Evolutionary conservation across 108 stramenopile genomes (phyloP).

Genomic region (Cyclotella baltica): DNA sequence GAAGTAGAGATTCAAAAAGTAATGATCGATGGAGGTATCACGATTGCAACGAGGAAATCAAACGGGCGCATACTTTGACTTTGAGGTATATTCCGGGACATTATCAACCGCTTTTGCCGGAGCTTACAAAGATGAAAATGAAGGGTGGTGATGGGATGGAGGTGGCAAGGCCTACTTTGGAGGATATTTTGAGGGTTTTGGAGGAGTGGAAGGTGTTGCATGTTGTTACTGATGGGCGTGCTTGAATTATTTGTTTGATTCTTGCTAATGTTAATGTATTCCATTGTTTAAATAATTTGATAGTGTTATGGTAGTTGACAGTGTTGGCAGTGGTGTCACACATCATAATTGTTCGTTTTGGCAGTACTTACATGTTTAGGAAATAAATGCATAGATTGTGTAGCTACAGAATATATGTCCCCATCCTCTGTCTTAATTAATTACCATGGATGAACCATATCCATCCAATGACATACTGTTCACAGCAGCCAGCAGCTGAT

Average conservation of each 20-base stretch:
- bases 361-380: too few relatives aligned
- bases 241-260: conserved; percentile 1
- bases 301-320: too few relatives aligned
- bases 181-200: conserved; percentile 40
- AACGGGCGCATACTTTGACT: conserved; percentile 43
- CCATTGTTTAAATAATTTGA: too few relatives aligned
- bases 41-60: conserved; percentile 38
- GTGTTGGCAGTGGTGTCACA: too few relatives aligned
- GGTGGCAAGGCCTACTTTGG: conserved; percentile 30
- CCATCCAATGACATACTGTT: conserved; percentile 17
- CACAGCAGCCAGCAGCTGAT: not conserved
- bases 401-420: conserved; percentile 2
- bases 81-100: conserved; percentile 51
- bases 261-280: too few relatives aligned
- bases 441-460: conserved; percentile 6
- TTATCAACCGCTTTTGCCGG: conserved; percentile 54
- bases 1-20: not conserved
- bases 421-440: conserved; percentile 8
- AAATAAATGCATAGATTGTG: too few relatives aligned
- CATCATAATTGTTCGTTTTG: too few relatives aligned
- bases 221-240: conserved; percentile 56
- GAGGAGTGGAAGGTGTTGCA: conserved; percentile 43
- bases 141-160: not conserved
- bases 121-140: conserved; percentile 41
- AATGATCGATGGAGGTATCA: conserved; percentile 29